phyloP scores from a whole-genome alignment of 2,329 filamentous ascomycete genomes.

The Claviceps capensis region DNA sequence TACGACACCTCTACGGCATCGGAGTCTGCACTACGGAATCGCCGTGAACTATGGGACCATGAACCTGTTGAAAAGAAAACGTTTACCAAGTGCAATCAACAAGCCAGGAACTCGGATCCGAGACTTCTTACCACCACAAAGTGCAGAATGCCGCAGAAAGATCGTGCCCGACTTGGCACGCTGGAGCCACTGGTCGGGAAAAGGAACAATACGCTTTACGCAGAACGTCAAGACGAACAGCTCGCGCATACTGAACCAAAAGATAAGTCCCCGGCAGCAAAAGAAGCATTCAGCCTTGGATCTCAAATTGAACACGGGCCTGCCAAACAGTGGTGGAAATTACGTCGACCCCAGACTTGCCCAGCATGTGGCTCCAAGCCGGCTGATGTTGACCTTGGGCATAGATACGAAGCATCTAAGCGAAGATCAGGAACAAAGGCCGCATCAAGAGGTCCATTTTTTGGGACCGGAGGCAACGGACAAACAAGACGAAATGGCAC shows the following conservation, averaged over 20 bases:
- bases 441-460: background rate
- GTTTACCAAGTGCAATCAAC: background rate
- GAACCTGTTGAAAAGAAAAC: background rate
- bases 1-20: background rate
- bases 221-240: background rate
- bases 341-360: background rate
- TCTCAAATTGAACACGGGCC: background rate
- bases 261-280: background rate
- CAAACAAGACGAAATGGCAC: background rate
- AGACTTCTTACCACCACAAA: background rate
- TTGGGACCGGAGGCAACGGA: background rate
- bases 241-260: background rate
- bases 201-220: constrained; percentile 8
- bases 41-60: background rate
- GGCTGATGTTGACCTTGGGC: constrained; percentile 1
- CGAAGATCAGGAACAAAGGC: background rate
- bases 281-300: background rate
- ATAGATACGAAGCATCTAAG: background rate
- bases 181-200: constrained; percentile 6
- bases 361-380: constrained; percentile 1
- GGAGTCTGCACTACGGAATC: background rate
- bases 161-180: background rate
- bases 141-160: background rate
- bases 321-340: background rate
- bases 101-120: background rate